Conservation (phyloP, 2,329 filamentous ascomycete species). For the Penicillium sp. region DNA sequence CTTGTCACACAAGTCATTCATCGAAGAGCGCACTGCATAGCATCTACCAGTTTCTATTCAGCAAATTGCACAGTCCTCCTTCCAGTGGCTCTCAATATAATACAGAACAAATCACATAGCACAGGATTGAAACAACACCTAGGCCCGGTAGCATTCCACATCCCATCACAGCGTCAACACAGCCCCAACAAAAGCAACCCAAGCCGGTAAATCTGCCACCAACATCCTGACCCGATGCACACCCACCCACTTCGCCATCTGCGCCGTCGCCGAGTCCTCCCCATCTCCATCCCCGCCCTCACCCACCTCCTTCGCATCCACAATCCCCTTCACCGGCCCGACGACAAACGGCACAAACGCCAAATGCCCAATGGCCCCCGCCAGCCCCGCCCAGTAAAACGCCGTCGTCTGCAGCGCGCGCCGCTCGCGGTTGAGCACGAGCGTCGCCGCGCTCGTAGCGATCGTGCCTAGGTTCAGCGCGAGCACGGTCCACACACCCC, state of each 20-base stretch:
- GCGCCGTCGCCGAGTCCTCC: constrained; percentile 1
- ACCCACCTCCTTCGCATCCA: constrained; percentile 4
- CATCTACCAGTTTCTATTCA: too few species aligned
- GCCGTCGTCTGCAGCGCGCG: constrained; percentile 5
- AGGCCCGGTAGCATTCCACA: too few species aligned
- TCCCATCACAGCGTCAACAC: constrained; percentile 9
- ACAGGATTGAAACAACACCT: background rate
- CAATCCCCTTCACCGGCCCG: constrained; percentile 12
- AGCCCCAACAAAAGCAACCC: constrained; percentile 14
- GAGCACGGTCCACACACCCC: constrained; percentile 11
- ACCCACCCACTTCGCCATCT: constrained; percentile 17
- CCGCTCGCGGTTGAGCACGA: constrained; percentile 2
- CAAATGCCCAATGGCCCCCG: constrained; percentile 14
- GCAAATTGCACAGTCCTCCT: too few species aligned
- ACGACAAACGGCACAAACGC: constrained; percentile 18
- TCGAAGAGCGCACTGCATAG: too few species aligned
- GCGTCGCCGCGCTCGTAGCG: constrained; percentile 8
- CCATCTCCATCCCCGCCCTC: constrained; percentile 3
- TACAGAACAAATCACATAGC: too few species aligned
- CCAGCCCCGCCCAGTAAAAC: constrained; percentile 19
- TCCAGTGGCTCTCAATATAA: too few species aligned
- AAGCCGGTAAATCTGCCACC: constrained; percentile 14
- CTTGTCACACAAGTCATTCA: too few species aligned
- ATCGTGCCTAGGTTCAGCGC: constrained; percentile 16
- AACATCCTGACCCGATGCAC: constrained; percentile 14